These are phyloP conservation scores for Amauroascus niger DNA, from an alignment of 2,329 filamentous ascomycete species.

Conservation along the genomic window DNA sequence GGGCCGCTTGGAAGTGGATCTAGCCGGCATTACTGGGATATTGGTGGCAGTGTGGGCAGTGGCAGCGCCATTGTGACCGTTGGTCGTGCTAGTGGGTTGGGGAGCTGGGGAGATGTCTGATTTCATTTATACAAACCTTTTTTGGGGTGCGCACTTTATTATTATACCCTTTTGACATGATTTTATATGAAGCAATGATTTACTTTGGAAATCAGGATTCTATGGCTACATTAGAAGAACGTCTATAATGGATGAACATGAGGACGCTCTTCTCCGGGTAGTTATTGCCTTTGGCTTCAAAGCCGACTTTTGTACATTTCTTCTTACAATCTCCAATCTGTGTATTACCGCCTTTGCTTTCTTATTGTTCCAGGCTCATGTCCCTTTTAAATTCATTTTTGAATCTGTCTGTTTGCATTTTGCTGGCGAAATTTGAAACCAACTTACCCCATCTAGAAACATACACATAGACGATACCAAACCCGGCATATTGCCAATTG, in stretches of 20 bases:
- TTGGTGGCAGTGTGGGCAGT: constrained; percentile 69
- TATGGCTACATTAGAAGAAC: no score
- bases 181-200: no score
- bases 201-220: no score
- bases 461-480: not conserved
- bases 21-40: constrained; percentile 83
- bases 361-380: not conserved
- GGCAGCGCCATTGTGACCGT: constrained; percentile 61
- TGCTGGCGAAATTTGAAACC: not conserved
- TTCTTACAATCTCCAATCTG: not conserved
- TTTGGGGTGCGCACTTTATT: not conserved
- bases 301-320: no score
- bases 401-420: not conserved
- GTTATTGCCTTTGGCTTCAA: no score
- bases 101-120: constrained; percentile 68
- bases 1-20: constrained; percentile 51
- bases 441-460: not conserved
- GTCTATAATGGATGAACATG: no score
- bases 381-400: not conserved
- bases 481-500: not conserved
- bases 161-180: not conserved
- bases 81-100: constrained; percentile 56
- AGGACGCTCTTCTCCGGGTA: no score
- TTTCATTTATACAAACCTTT: not conserved
- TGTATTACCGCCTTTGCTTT: not conserved